These are phyloP conservation scores for Chrysoporthe puriensis DNA, from an alignment of 2,329 filamentous ascomycete species.

Conservation along the genomic window DNA sequence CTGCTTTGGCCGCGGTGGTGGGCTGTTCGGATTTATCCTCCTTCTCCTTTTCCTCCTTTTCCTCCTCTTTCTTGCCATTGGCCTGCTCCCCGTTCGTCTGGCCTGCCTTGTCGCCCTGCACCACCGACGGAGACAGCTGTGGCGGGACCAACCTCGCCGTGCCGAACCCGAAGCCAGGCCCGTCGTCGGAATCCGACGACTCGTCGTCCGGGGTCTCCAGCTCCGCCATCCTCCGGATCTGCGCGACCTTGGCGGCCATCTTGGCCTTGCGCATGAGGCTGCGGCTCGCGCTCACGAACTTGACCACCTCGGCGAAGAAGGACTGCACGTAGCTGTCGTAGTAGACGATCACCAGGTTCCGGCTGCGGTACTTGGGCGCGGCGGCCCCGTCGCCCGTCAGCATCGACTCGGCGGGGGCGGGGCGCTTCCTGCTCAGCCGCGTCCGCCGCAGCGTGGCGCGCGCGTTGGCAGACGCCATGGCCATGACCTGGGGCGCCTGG, in stretches of 20 bases:
- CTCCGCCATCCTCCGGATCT: conserved; percentile 64
- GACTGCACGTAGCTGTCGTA: conserved; percentile 88
- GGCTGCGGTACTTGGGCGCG: conserved; percentile 64
- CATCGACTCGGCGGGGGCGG: conserved; percentile 48
- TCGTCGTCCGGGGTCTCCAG: conserved; percentile 59
- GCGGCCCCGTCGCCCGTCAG: conserved; percentile 52
- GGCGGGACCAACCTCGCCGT: conserved; percentile 23
- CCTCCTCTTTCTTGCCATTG: conserved; percentile 19
- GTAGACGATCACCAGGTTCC: conserved; percentile 83
- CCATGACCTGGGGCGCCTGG: conserved; percentile 50
- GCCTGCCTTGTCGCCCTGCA: conserved; percentile 1
- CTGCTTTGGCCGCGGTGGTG: conserved; percentile 34
- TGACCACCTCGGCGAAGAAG: conserved; percentile 80
- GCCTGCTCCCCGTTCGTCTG: not conserved
- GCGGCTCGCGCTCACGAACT: conserved; percentile 76
- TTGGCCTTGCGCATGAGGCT: conserved; percentile 88
- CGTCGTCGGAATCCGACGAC: conserved; percentile 40
- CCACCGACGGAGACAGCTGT: not conserved
- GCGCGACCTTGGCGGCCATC: conserved; percentile 76
- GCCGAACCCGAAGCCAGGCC: conserved; percentile 30
- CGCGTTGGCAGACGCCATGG: conserved; percentile 49
- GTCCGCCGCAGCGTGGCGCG: conserved; percentile 54
- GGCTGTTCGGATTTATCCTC: conserved; percentile 31
- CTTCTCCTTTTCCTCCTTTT: conserved; percentile 17
- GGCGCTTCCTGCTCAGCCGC: conserved; percentile 41